These are phyloP conservation scores for Raddia distichophylla DNA, from an alignment of 176 grass and related monocot genomes.

Conservation along the genomic window DNA sequence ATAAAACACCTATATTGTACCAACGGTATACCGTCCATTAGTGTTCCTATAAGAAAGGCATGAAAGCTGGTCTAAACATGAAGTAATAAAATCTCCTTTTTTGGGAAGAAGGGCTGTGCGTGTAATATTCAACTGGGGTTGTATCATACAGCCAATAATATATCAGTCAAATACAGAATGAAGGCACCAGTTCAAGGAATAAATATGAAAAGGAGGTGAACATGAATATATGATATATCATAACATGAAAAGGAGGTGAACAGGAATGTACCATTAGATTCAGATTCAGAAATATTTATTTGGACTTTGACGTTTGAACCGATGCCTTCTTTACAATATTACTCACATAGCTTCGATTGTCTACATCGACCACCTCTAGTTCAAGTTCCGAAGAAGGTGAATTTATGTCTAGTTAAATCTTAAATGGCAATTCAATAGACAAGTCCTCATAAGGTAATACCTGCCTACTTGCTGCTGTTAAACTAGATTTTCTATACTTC, in stretches of 20 bases:
- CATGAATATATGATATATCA: not conserved
- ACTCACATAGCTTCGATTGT: not conserved
- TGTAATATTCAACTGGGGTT: conserved; percentile 3
- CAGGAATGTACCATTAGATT: not conserved
- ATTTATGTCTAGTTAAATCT: not conserved
- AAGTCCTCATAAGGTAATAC: not conserved
- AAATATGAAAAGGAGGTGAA: not conserved
- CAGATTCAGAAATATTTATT: not conserved
- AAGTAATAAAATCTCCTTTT: not conserved
- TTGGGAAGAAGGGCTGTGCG: not conserved
- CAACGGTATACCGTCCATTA: too few relatives aligned
- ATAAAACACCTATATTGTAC: too few relatives aligned
- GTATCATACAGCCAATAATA: conserved; percentile 19
- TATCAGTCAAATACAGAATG: not conserved
- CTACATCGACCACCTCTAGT: not conserved
- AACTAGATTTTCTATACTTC: conserved; percentile 10
- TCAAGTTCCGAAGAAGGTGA: not conserved
- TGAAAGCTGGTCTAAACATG: not conserved
- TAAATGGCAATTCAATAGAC: not conserved
- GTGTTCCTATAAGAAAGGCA: not conserved
- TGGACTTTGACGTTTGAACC: conserved; percentile 8
- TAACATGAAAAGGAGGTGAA: not conserved
- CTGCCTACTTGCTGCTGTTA: conserved; percentile 5
- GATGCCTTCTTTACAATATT: not conserved
- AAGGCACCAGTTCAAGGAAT: not conserved